Conservation (phyloP, 129 eudicot genomes). For the Tagetes patula region DNA sequence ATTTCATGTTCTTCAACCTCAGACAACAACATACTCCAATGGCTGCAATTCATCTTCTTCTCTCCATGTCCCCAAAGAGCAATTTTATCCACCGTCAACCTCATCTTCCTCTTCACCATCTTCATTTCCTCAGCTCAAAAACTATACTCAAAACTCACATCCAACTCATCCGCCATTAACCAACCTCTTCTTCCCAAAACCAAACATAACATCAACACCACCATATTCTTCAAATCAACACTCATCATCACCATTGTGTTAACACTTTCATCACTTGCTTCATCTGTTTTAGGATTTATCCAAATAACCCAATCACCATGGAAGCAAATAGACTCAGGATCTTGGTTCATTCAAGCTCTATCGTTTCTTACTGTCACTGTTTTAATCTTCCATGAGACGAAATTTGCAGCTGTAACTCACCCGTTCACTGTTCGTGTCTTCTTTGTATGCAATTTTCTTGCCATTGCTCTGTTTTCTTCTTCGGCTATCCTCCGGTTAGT, state of each 20-base stretch:
- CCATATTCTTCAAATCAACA: slow-evolving; percentile 52
- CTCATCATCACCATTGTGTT: slow-evolving; percentile 39
- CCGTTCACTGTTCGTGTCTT: slow-evolving; percentile 62
- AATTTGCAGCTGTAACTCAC: slow-evolving; percentile 54
- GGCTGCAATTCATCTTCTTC: slow-evolving; percentile 62
- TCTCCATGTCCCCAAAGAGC: slow-evolving; percentile 82
- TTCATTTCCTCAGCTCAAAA: slow-evolving; percentile 46
- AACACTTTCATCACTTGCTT: slow-evolving; percentile 32
- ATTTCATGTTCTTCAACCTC: slow-evolving; percentile 66
- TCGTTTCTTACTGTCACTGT: slow-evolving; percentile 49
- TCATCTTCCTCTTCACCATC: slow-evolving; percentile 49
- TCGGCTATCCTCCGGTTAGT: slow-evolving; percentile 48
- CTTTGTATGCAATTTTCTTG: slow-evolving; percentile 44
- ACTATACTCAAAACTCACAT: slow-evolving; percentile 44
- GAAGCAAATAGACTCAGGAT: slow-evolving; percentile 55
- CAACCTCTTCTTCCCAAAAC: slow-evolving; percentile 45
- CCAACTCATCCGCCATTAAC: slow-evolving; percentile 22
- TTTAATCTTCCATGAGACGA: slow-evolving; percentile 66
- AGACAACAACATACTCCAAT: slow-evolving; percentile 29
- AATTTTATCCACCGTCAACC: slow-evolving; percentile 56
- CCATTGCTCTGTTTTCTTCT: slow-evolving; percentile 39
- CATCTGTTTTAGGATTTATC: slow-evolving; percentile 41
- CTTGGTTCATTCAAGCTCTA: slow-evolving; percentile 62
- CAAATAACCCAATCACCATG: slow-evolving; percentile 32
- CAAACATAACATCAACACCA: slow-evolving; percentile 24